Conservation (phyloP, 352 stramenopile species). For the Pythium scleroteichum region DNA sequence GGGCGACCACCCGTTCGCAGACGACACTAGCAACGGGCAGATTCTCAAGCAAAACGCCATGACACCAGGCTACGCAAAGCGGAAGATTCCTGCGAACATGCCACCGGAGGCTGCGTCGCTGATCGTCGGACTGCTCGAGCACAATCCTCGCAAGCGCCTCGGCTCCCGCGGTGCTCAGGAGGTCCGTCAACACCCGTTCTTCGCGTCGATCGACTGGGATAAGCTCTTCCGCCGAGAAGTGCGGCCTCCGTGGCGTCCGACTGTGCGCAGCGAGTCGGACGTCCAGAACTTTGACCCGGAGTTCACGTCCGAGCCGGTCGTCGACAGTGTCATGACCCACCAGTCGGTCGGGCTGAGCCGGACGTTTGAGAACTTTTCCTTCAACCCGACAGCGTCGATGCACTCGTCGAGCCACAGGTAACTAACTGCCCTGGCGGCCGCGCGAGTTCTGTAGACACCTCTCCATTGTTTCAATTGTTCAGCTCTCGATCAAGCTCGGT, state of each 20-base stretch:
- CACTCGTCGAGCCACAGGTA: not conserved
- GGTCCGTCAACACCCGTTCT: slow-evolving; percentile 87
- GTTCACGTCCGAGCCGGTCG: slow-evolving; percentile 74
- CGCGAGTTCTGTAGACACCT: not conserved
- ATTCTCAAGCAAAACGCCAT: slow-evolving; percentile 89
- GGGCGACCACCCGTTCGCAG: slow-evolving; percentile 86
- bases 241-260: slow-evolving; percentile 57
- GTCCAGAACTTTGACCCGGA: slow-evolving; percentile 78
- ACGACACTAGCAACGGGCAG: slow-evolving; percentile 68
- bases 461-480: slow-evolving; percentile 4
- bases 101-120: slow-evolving; percentile 67
- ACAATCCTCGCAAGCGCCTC: slow-evolving; percentile 70
- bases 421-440: no score
- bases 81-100: slow-evolving; percentile 69
- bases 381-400: slow-evolving; percentile 57
- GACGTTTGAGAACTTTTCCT: slow-evolving; percentile 78
- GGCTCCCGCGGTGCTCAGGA: slow-evolving; percentile 58
- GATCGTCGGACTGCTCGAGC: slow-evolving; percentile 73
- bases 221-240: slow-evolving; percentile 64
- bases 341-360: slow-evolving; percentile 60
- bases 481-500: not conserved
- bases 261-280: slow-evolving; percentile 70
- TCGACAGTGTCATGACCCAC: slow-evolving; percentile 72
- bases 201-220: slow-evolving; percentile 81
- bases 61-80: slow-evolving; percentile 56